Percentiles rank a stretch among this genome's conserved stretches.
These are phyloP conservation scores for Ceratobasidium sp. DNA, from an alignment of 1,284 basidiomycete genomes.

Conservation along the genomic window DNA sequence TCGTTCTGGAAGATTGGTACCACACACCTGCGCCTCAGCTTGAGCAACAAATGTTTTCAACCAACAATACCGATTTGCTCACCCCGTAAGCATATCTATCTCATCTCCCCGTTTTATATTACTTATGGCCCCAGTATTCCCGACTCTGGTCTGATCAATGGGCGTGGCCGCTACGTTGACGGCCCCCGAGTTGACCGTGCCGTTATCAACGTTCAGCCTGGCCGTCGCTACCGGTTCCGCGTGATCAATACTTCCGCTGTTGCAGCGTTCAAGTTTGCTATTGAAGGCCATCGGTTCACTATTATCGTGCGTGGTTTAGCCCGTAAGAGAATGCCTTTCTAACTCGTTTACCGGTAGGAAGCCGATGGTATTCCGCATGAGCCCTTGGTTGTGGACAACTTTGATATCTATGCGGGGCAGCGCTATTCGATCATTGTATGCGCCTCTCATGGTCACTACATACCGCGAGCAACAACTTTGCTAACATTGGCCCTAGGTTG, in stretches of 20 bases:
- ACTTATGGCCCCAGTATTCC: slow-evolving; percentile 47
- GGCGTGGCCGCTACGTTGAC: background rate
- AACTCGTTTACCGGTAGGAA: background rate
- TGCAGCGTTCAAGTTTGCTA: background rate
- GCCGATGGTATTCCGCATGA: slow-evolving; percentile 19
- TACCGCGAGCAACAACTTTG: too few relatives aligned
- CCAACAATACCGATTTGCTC: slow-evolving; percentile 13
- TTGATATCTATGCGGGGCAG: slow-evolving; percentile 25
- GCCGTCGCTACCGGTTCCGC: slow-evolving; percentile 1
- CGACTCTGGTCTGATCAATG: slow-evolving; percentile 59
- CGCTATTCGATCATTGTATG: slow-evolving; percentile 27
- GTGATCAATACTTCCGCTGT: background rate
- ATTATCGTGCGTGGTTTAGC: too few relatives aligned
- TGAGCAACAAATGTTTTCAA: slow-evolving; percentile 11
- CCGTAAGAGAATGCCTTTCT: too few relatives aligned
- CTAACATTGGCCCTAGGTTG: slow-evolving; percentile 14
- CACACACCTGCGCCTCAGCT: slow-evolving; percentile 19
- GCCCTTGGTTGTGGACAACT: slow-evolving; percentile 22
- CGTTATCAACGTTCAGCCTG: background rate
- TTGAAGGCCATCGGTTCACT: slow-evolving; percentile 1
- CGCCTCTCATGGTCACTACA: background rate
- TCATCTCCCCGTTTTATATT: too few relatives aligned
- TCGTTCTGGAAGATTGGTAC: slow-evolving; percentile 33
- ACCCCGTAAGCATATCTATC: too few relatives aligned
- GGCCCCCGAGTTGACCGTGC: background rate